phyloP scores from a whole-genome alignment of 2,329 filamentous ascomycete genomes.

The Fusarium xylarioides region DNA sequence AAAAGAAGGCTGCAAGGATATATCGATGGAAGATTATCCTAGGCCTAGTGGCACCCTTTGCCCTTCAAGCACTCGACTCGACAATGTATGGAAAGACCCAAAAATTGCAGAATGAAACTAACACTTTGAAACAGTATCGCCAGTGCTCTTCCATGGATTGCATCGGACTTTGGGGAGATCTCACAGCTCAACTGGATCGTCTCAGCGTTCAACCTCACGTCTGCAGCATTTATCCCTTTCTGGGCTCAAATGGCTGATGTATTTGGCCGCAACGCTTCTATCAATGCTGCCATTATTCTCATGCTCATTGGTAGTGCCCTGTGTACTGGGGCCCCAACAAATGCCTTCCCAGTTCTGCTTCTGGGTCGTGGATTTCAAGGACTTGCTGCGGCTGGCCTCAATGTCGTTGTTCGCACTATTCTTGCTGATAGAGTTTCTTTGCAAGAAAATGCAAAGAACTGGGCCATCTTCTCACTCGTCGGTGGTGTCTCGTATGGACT shows the following conservation, averaged over 20 bases:
- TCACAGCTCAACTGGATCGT: conserved; percentile 75
- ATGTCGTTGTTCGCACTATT: conserved; percentile 69
- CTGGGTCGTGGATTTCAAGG: conserved; percentile 72
- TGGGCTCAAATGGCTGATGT: conserved; percentile 73
- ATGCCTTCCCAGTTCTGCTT: conserved; percentile 66
- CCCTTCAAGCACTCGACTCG: conserved; percentile 69
- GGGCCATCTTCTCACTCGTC: conserved; percentile 68
- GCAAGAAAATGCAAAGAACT: conserved; percentile 69
- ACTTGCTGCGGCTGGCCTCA: conserved; percentile 67
- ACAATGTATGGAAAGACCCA: conserved; percentile 59
- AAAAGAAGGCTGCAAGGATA: conserved; percentile 45
- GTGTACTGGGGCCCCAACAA: conserved; percentile 65
- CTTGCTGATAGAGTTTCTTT: conserved; percentile 71
- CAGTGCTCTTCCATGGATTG: conserved; percentile 61
- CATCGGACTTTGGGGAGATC: conserved; percentile 68
- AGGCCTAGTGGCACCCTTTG: conserved; percentile 68
- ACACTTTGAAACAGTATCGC: conserved; percentile 43
- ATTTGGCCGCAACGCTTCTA: conserved; percentile 67
- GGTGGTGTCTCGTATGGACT: conserved; percentile 67
- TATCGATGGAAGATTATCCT: conserved; percentile 68
- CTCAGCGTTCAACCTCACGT: conserved; percentile 73
- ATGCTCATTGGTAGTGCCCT: conserved; percentile 69
- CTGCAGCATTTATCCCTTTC: conserved; percentile 72
- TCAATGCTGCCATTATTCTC: conserved; percentile 65
- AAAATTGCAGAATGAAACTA: background rate